phyloP scores from a whole-genome alignment of 352 stramenopile genomes.

The Thalassiosira exigua region DNA sequence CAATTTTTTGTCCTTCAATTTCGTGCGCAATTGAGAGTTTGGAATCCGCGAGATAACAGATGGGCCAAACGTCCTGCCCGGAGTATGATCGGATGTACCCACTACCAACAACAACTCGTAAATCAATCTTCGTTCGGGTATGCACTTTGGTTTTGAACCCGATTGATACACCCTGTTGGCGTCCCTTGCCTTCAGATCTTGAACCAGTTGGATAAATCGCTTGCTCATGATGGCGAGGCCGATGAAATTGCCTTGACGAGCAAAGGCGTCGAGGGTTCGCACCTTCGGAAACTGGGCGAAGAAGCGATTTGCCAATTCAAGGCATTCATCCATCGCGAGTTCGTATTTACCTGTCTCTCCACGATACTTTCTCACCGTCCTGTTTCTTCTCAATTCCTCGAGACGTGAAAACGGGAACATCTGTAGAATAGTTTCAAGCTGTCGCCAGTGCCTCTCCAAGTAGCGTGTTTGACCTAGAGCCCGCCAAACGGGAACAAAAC shows the following conservation, averaged over 20 bases:
- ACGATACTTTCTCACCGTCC: background rate
- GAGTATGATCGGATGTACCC: too few species aligned
- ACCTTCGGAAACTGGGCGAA: constrained; percentile 13
- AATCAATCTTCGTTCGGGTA: too few species aligned
- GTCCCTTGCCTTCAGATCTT: too few species aligned
- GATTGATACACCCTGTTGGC: too few species aligned
- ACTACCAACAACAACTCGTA: too few species aligned
- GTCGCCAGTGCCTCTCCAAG: background rate
- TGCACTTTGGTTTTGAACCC: too few species aligned
- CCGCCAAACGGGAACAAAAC: background rate
- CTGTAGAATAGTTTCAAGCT: background rate
- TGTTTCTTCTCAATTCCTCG: background rate
- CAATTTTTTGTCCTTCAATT: too few species aligned
- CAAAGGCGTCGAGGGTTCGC: background rate
- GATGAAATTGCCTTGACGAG: background rate
- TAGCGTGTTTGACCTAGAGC: background rate
- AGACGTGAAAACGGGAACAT: background rate
- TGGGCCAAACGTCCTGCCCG: too few species aligned
- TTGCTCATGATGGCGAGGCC: constrained; percentile 5
- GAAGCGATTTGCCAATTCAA: background rate
- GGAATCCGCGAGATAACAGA: too few species aligned
- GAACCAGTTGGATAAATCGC: too few species aligned
- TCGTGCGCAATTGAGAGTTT: too few species aligned
- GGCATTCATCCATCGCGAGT: background rate
- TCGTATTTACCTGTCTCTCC: background rate